Percentiles rank a stretch among this genome's conserved stretches.
phyloP scores from a whole-genome alignment of 768 basidiomycete genomes.

The Termitomyces sp. region DNA sequence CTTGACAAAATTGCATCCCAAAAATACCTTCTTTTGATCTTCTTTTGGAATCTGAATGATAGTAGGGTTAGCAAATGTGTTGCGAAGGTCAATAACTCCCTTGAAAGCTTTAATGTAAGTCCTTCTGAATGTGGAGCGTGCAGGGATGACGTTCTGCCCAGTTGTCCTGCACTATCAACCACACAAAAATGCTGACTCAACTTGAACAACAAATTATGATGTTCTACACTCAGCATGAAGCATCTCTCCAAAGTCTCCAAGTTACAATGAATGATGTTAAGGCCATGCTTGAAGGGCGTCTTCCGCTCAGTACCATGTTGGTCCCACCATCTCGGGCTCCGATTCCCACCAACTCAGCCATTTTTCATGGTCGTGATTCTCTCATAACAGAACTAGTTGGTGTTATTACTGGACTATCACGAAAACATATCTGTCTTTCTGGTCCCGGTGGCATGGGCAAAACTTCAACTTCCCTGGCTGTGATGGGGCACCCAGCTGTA shows the following conservation, averaged over 20 bases:
- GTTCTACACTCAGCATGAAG: slow-evolving; percentile 1
- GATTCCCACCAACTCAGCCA: slow-evolving; percentile 9
- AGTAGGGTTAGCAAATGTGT: slow-evolving; percentile 2
- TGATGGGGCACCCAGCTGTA: slow-evolving; percentile 20
- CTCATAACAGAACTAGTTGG: slow-evolving; percentile 6
- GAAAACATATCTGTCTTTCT: slow-evolving; percentile 17
- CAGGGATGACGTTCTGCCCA: neutral
- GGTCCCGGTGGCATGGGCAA: slow-evolving; percentile 30
- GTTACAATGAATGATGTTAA: slow-evolving; percentile 2
- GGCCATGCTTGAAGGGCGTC: neutral
- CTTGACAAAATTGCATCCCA: slow-evolving; percentile 2
- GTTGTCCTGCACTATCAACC: slow-evolving; percentile 2
- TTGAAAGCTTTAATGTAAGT: slow-evolving; percentile 10
- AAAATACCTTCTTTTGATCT: neutral
- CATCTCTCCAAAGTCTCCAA: neutral
- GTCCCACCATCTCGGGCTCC: neutral
- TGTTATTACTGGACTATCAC: neutral
- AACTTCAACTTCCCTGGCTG: slow-evolving; percentile 29
- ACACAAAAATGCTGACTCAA: neutral
- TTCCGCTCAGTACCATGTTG: neutral
- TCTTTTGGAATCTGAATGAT: neutral
- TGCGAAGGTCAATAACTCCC: neutral
- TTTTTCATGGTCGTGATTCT: slow-evolving; percentile 16
- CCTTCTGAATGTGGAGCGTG: neutral
- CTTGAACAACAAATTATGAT: slow-evolving; percentile 6